Evolutionary conservation across 2,329 filamentous ascomycete species (phyloP), one percentile per base, ranked within the genome.

Genomic region (Xylariomycetidae sp.): DNA sequence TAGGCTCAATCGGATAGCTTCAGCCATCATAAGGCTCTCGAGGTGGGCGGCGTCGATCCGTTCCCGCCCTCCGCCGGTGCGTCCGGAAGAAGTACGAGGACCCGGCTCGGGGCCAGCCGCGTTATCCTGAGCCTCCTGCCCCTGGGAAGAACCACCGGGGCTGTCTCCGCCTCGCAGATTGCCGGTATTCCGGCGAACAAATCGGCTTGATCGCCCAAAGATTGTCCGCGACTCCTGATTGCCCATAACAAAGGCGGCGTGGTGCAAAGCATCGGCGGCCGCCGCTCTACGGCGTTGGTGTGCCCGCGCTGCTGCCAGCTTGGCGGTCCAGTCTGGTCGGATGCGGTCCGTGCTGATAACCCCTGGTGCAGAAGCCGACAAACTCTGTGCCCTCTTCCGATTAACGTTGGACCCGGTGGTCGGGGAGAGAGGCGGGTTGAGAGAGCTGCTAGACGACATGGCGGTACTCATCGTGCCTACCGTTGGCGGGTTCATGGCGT

Each of bases 1-100:
- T n/a, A 98, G 67, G 29, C 88, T 95, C 19, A 95, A 60, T 24
- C 92, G 74, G 29, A 98, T 93, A 1, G 92, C 92, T 58, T 98
- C 92, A 71, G 92, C 87, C 69, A 96, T 88, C 92, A 98, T 98
- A 68, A 98, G 85, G 30, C 95, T 90, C 56, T 98, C 92, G 0
- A 96, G 71, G 47, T 96, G 89, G 72, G 35, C 54, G 57, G 28
- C 69, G 59, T 38, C 67, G 50, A 35, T 49, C 27, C 40, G 45
- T 37, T 41, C 48, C 26, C 37, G 49, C 37, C 10, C 46, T 32
- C 26, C 43, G 19, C 32, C 48, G 10, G 29, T 10, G 3, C 54
- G 56, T 2, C 52, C 52, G 0, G 61, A 53, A 4, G 54, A 52
- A 3, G 46, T 43, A 4, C 59, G 52, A 6, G 54, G 42, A 5